Conservation (phyloP, 495 filamentous ascomycete species). For the Aspergillus haitiensis region DNA sequence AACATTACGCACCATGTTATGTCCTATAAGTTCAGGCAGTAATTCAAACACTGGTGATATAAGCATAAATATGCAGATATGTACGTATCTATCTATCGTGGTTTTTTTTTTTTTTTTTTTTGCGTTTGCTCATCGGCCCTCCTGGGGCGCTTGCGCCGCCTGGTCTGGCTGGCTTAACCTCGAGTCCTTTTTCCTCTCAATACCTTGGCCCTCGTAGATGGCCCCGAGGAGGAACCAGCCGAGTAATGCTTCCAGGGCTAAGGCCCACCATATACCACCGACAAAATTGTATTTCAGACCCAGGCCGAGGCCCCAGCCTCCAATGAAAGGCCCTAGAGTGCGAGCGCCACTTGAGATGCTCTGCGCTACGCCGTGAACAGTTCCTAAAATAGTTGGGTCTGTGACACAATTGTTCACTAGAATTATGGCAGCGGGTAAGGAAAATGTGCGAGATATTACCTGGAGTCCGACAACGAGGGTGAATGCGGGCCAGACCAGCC, state of each 20-base stretch:
- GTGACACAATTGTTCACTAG: constrained; percentile 70
- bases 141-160: constrained; percentile 20
- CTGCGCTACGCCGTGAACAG: constrained; percentile 68
- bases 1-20: too few relatives aligned
- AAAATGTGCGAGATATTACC: constrained; percentile 71
- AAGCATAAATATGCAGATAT: too few relatives aligned
- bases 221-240: constrained; percentile 53
- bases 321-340: constrained; percentile 66
- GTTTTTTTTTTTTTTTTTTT: too few relatives aligned
- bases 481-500: constrained; percentile 58
- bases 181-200: constrained; percentile 31
- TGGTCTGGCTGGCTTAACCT: constrained; percentile 15
- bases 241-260: constrained; percentile 52
- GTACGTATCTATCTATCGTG: too few relatives aligned
- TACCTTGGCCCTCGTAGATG: constrained; percentile 55
- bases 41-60: too few relatives aligned
- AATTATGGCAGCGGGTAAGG: constrained; percentile 65
- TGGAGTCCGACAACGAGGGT: constrained; percentile 63
- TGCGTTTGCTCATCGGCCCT: background rate
- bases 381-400: constrained; percentile 60
- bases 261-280: constrained; percentile 69
- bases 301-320: constrained; percentile 61
- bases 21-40: too few relatives aligned
- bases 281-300: constrained; percentile 66
- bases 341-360: constrained; percentile 59